phyloP scores from a whole-genome alignment of 2,329 filamentous ascomycete species.

The Biscogniauxia marginata region DNA sequence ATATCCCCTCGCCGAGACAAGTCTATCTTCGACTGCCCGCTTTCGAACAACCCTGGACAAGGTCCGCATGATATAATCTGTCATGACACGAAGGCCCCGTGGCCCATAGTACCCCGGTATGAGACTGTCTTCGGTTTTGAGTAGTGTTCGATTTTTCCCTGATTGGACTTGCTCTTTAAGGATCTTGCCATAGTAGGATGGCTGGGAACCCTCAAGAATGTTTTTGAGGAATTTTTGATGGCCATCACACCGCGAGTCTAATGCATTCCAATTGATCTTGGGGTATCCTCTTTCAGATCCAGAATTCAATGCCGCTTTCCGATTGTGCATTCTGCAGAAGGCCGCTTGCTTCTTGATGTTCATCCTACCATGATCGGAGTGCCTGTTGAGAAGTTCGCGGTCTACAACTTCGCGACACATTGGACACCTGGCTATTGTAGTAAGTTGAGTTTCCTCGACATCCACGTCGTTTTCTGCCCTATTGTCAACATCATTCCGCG shows the following conservation, averaged over 20 bases:
- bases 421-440: constrained; percentile 52
- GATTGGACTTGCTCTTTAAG: constrained; percentile 54
- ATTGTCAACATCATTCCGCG: constrained; percentile 7
- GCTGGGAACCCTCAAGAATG: constrained; percentile 55
- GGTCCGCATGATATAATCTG: constrained; percentile 61
- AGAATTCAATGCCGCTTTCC: constrained; percentile 47
- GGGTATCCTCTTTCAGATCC: constrained; percentile 63
- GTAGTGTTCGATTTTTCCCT: constrained; percentile 59
- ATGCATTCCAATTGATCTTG: constrained; percentile 63
- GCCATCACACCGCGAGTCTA: constrained; percentile 57
- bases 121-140: constrained; percentile 56
- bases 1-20: constrained; percentile 66
- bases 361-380: constrained; percentile 47
- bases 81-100: constrained; percentile 70
- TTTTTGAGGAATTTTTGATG: constrained; percentile 56
- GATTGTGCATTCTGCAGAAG: constrained; percentile 66
- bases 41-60: constrained; percentile 61
- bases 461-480: constrained; percentile 18
- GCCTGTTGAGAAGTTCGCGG: constrained; percentile 50
- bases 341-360: constrained; percentile 56
- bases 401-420: constrained; percentile 65
- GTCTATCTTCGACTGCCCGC: constrained; percentile 60
- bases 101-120: constrained; percentile 83
- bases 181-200: constrained; percentile 60
- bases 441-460: constrained; percentile 11